Evolutionary conservation across 352 stramenopile species (phyloP).

Genomic region (Phytophthora ramorum): DNA sequence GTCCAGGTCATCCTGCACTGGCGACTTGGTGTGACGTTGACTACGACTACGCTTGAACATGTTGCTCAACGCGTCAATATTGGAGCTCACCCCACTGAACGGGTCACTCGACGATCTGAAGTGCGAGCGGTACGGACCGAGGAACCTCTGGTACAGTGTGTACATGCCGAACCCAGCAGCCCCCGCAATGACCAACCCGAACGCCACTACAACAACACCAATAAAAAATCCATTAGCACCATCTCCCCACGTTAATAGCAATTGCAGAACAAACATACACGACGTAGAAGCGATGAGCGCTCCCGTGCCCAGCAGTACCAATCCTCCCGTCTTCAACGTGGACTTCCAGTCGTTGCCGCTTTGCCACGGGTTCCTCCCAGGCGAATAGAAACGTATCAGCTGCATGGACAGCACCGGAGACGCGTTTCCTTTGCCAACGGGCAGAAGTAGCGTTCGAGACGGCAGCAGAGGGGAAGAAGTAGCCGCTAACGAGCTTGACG

Average conservation of each 20-base stretch:
- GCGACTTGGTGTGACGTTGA: slow-evolving; percentile 18
- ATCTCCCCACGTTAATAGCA: neutral
- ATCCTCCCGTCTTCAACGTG: slow-evolving; percentile 63
- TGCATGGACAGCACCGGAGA: slow-evolving; percentile 22
- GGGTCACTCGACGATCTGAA: slow-evolving; percentile 35
- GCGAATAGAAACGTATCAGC: slow-evolving; percentile 39
- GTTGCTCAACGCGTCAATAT: slow-evolving; percentile 56
- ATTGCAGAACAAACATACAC: slow-evolving; percentile 41
- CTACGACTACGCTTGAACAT: slow-evolving; percentile 50
- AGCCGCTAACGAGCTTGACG: slow-evolving; percentile 1
- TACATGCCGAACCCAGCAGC: slow-evolving; percentile 79
- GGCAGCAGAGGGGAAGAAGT: slow-evolving; percentile 1
- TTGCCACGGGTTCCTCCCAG: slow-evolving; percentile 49
- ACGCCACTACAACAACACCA: slow-evolving; percentile 56
- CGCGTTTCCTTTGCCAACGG: neutral
- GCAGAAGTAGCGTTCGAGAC: slow-evolving; percentile 16
- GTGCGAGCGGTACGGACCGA: slow-evolving; percentile 53
- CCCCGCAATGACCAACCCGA: slow-evolving; percentile 72
- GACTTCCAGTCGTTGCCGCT: slow-evolving; percentile 53
- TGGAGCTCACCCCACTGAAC: slow-evolving; percentile 51
- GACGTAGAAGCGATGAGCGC: slow-evolving; percentile 68
- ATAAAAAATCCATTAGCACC: neutral
- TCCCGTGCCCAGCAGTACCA: slow-evolving; percentile 65
- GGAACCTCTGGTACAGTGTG: slow-evolving; percentile 69
- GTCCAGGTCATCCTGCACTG: slow-evolving; percentile 50